These are phyloP conservation scores for Kingdonia uniflora DNA, from an alignment of 164 flowering plant genomes.

Conservation along the genomic window DNA sequence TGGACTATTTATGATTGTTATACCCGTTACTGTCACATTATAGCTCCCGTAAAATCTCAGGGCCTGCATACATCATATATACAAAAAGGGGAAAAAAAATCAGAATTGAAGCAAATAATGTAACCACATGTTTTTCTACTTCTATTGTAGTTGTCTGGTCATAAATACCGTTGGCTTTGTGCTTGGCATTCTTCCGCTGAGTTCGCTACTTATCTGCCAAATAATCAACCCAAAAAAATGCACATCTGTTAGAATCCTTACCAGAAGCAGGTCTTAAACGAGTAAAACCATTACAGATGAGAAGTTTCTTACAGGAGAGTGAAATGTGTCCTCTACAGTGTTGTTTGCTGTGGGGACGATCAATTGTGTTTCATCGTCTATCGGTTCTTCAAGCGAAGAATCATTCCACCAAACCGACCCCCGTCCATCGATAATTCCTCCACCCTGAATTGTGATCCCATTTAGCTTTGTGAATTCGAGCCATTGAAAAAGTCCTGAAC, in stretches of 20 bases:
- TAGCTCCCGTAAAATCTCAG: constrained; percentile 48
- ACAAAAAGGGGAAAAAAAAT: background rate
- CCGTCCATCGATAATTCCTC: constrained; percentile 68
- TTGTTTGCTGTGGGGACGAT: constrained; percentile 36
- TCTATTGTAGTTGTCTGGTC: background rate
- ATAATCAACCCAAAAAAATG: background rate
- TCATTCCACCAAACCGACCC: constrained; percentile 93
- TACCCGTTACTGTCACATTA: constrained; percentile 40
- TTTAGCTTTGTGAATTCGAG: constrained; percentile 68
- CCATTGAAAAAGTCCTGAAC: constrained; percentile 65
- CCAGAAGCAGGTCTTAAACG: background rate
- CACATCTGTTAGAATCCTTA: background rate
- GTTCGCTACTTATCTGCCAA: constrained; percentile 11
- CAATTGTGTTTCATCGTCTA: constrained; percentile 43
- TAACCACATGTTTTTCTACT: background rate
- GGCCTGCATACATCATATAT: constrained; percentile 25
- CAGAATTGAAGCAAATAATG: background rate
- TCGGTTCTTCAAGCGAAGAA: constrained; percentile 30
- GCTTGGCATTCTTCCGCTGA: constrained; percentile 29
- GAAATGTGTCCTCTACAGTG: constrained; percentile 24
- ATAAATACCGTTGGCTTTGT: constrained; percentile 47
- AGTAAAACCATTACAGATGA: background rate
- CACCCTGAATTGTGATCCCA: constrained; percentile 70
- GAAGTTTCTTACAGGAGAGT: constrained; percentile 36
- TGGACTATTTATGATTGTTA: constrained; percentile 55